A percentile compares a stretch with the other conserved stretches of the same genome.
Evolutionary conservation across 1,139 yeast genomes (phyloP).

Genomic region (Blastobotrys aristatus): DNA sequence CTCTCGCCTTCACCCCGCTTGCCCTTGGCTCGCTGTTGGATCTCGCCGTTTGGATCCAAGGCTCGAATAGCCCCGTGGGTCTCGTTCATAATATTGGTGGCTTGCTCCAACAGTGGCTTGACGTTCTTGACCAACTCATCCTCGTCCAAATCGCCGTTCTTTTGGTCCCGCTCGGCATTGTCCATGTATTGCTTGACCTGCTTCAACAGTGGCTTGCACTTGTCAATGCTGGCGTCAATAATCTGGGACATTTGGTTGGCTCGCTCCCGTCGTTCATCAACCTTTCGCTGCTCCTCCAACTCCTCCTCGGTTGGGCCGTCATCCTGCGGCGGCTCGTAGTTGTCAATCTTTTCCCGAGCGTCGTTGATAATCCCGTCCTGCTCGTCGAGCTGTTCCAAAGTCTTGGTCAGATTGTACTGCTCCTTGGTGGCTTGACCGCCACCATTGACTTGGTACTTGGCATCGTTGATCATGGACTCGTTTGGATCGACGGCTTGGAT

Average conservation of each 20-base stretch:
- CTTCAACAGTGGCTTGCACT: slow-evolving; percentile 7
- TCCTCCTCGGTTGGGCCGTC: slow-evolving; percentile 12
- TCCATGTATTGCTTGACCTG: slow-evolving; percentile 8
- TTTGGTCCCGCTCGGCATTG: slow-evolving; percentile 11
- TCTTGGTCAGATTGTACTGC: slow-evolving; percentile 6
- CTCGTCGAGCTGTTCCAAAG: slow-evolving; percentile 2
- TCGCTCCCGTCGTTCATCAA: slow-evolving; percentile 5
- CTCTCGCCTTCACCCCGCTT: slow-evolving; percentile 5
- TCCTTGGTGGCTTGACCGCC: slow-evolving; percentile 4
- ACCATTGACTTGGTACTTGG: slow-evolving; percentile 2
- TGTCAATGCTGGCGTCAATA: slow-evolving; percentile 11
- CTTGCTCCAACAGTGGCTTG: slow-evolving; percentile 10
- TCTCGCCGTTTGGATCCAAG: slow-evolving; percentile 11
- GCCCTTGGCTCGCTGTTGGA: slow-evolving; percentile 10
- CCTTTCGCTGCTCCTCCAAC: slow-evolving; percentile 2
- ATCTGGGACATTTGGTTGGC: slow-evolving; percentile 11
- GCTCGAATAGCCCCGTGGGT: slow-evolving; percentile 13
- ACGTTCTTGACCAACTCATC: slow-evolving; percentile 7
- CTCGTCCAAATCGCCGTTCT: slow-evolving; percentile 9
- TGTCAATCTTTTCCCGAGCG: slow-evolving; percentile 3
- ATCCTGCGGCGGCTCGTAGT: slow-evolving; percentile 4
- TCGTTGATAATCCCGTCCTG: background rate
- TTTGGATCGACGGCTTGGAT: slow-evolving; percentile 9
- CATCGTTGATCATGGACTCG: slow-evolving; percentile 1
- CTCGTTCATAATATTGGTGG: slow-evolving; percentile 8